These are phyloP conservation scores for Mentha longifolia DNA, from an alignment of 257 asterid species.

Conservation along the genomic window DNA sequence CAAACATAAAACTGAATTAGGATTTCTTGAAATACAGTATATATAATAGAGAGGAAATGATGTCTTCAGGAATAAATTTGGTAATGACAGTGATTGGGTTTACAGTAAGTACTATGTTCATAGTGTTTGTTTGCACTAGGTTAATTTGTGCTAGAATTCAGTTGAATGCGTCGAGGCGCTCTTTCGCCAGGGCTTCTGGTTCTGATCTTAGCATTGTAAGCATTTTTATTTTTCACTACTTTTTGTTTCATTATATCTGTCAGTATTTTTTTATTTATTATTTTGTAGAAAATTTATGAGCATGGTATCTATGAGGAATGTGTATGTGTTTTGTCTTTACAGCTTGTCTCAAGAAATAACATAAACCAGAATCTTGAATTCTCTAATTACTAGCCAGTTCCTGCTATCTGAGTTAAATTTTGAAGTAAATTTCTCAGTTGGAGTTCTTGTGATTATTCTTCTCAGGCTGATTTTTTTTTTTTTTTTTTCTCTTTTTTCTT, in stretches of 20 bases:
- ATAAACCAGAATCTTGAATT: conserved; percentile 24
- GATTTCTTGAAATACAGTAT: conserved; percentile 22
- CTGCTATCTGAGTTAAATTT: conserved; percentile 20
- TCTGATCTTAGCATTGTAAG: conserved; percentile 81
- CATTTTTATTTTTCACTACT: conserved; percentile 20
- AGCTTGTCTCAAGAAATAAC: background rate
- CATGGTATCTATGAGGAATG: background rate
- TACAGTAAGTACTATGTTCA: conserved; percentile 70
- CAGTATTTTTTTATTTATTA: background rate
- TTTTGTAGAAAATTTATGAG: conserved; percentile 30
- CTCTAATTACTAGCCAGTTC: background rate
- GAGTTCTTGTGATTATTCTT: conserved; percentile 29
- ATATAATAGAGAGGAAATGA: conserved; percentile 37
- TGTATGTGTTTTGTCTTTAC: background rate
- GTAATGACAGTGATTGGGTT: conserved; percentile 94
- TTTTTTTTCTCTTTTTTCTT: too few relatives aligned
- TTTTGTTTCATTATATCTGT: background rate
- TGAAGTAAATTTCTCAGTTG: conserved; percentile 10
- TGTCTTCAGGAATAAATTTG: conserved; percentile 67
- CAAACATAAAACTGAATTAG: conserved; percentile 22
- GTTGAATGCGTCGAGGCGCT: conserved; percentile 52
- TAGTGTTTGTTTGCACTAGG: conserved; percentile 86
- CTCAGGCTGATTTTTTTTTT: conserved; percentile 4
- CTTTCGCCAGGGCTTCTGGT: conserved; percentile 54
- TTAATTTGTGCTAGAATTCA: conserved; percentile 81